These are phyloP conservation scores for Arabidopsis lyrata DNA, from an alignment of 441 rosid genomes.

Conservation along the genomic window DNA sequence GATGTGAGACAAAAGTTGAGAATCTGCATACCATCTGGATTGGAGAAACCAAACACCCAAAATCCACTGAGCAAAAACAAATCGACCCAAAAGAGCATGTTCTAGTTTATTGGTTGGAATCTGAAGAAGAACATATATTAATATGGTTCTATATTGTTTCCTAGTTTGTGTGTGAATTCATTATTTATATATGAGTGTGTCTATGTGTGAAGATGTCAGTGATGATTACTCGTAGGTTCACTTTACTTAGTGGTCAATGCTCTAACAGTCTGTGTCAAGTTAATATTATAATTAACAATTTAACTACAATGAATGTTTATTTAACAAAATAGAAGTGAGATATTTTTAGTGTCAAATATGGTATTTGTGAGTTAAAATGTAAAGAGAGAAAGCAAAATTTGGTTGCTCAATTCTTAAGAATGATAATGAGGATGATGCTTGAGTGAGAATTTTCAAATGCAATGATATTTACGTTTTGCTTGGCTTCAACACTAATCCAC, in stretches of 20 bases:
- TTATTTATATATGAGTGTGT: slow-evolving; percentile 1
- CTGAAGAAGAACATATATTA: slow-evolving; percentile 1
- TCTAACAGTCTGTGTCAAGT: slow-evolving; percentile 16
- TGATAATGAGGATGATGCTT: slow-evolving; percentile 51
- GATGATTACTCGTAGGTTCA: slow-evolving; percentile 38
- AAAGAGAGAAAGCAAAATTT: background rate
- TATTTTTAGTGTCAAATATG: slow-evolving; percentile 6
- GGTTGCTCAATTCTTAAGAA: slow-evolving; percentile 40
- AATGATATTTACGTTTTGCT: slow-evolving; percentile 44
- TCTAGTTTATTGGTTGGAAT: slow-evolving; percentile 31
- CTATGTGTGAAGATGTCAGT: slow-evolving; percentile 16
- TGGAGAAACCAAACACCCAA: slow-evolving; percentile 54
- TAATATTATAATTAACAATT: slow-evolving; percentile 10
- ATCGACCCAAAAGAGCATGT: slow-evolving; percentile 50
- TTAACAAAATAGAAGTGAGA: background rate
- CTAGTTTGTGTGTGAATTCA: slow-evolving; percentile 1
- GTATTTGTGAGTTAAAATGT: background rate
- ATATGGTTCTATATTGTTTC: background rate
- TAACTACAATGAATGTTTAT: slow-evolving; percentile 13
- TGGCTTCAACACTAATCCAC: slow-evolving; percentile 61
- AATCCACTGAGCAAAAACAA: slow-evolving; percentile 52
- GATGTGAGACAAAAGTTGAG: background rate
- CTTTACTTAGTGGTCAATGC: slow-evolving; percentile 40
- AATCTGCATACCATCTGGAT: slow-evolving; percentile 64
- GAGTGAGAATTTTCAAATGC: slow-evolving; percentile 37